phyloP scores from a whole-genome alignment of 805 yeast genomes.

The Millerozyma miso region DNA sequence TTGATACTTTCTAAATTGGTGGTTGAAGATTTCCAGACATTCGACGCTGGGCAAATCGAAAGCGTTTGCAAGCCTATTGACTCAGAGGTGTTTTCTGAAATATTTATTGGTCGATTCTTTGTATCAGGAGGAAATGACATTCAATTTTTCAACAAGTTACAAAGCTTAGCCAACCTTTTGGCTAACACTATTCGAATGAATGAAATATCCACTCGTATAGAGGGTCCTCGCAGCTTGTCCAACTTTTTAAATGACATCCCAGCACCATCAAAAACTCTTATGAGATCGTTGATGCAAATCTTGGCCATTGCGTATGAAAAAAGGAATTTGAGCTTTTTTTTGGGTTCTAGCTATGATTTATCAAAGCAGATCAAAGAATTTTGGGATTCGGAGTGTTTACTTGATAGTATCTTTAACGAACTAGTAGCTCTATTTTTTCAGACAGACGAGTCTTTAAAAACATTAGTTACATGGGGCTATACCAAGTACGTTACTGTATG shows the following conservation, averaged over 20 bases:
- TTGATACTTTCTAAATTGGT: constrained; percentile 17
- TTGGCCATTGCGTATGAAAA: constrained; percentile 21
- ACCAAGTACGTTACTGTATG: constrained; percentile 23
- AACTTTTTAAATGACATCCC: constrained; percentile 24
- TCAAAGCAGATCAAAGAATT: constrained; percentile 17
- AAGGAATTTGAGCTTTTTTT: constrained; percentile 7
- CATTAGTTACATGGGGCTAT: constrained; percentile 29
- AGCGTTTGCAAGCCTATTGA: constrained; percentile 9
- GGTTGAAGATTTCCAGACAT: constrained; percentile 20
- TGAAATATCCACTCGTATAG: constrained; percentile 57
- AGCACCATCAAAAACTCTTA: constrained; percentile 23
- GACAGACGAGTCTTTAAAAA: constrained; percentile 40
- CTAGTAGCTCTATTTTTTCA: constrained; percentile 38
- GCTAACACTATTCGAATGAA: constrained; percentile 53
- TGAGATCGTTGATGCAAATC: constrained; percentile 43
- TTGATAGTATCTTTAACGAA: constrained; percentile 37
- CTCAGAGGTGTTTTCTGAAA: constrained; percentile 12
- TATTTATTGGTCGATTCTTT: constrained; percentile 8
- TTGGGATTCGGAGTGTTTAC: constrained; percentile 18
- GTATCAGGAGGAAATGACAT: constrained; percentile 9
- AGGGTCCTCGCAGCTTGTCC: constrained; percentile 23
- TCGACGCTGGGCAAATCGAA: constrained; percentile 1
- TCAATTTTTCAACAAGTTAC: constrained; percentile 16
- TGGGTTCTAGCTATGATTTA: constrained; percentile 8
- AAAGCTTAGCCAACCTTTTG: constrained; percentile 23